Conservation (phyloP, 208 protist species). For the Novymonas esmeraldas region DNA sequence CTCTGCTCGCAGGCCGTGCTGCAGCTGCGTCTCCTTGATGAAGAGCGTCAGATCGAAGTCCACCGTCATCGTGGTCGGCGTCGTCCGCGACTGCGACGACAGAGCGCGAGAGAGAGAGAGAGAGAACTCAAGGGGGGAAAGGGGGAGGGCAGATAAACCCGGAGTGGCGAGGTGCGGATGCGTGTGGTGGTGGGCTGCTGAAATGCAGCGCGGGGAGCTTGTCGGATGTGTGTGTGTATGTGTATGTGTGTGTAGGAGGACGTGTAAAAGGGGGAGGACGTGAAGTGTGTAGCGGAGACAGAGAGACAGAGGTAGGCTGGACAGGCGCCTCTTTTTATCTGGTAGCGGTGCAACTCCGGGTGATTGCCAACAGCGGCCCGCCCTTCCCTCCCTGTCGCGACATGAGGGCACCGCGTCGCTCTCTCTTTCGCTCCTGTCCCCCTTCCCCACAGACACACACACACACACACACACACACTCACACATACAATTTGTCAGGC, state of each 20-base stretch:
- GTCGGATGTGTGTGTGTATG: too few species aligned
- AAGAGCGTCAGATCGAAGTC: constrained; percentile 78
- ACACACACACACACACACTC: neutral
- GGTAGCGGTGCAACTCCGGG: neutral
- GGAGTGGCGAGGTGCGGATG: too few species aligned
- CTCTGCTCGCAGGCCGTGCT: constrained; percentile 84
- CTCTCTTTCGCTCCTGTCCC: too few species aligned
- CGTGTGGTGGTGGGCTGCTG: too few species aligned
- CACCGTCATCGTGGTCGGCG: constrained; percentile 45
- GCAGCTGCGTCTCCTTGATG: constrained; percentile 87
- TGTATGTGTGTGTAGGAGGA: neutral
- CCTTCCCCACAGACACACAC: neutral
- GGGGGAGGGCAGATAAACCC: too few species aligned
- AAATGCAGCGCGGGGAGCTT: too few species aligned
- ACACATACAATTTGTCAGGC: too few species aligned
- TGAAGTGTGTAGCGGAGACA: neutral
- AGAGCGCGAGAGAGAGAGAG: neutral
- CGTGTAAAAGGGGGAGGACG: neutral
- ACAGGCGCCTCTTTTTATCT: neutral
- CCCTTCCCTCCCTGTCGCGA: too few species aligned
- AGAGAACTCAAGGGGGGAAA: neutral
- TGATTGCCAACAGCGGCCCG: too few species aligned
- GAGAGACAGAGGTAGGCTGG: neutral
- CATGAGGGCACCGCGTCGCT: too few species aligned
- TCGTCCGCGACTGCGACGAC: neutral